phyloP scores from a whole-genome alignment of 352 stramenopile species.

The Saprolegnia parasitica region DNA sequence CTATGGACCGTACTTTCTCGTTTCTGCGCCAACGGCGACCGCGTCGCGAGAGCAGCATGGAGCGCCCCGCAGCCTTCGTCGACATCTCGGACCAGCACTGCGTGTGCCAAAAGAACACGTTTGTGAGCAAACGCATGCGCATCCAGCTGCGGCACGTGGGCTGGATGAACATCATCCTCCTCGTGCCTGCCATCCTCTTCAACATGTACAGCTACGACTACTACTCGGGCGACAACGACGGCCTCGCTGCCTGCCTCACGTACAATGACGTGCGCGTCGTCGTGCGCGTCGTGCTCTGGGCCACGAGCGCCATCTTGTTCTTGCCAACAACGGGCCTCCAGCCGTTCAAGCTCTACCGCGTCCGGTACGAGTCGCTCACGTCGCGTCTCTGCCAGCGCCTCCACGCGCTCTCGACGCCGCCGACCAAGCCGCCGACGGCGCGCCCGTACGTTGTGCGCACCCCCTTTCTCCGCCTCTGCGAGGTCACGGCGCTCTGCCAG shows the following conservation, averaged over 20 bases:
- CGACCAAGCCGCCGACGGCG: not conserved
- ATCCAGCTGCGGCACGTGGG: not conserved
- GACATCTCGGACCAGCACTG: too few relatives aligned
- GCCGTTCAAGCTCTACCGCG: not conserved
- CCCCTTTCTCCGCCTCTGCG: constrained; percentile 7
- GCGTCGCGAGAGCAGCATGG: too few relatives aligned
- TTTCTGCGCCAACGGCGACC: too few relatives aligned
- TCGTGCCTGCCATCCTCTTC: not conserved
- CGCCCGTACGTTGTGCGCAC: not conserved
- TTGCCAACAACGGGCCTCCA: not conserved
- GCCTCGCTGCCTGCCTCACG: not conserved
- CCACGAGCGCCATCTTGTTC: constrained; percentile 2
- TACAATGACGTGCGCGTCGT: constrained; percentile 9
- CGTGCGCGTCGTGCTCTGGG: not conserved
- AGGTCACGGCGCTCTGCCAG: constrained; percentile 7
- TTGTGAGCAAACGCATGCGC: constrained; percentile 15
- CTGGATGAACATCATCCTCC: not conserved
- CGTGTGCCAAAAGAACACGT: not conserved
- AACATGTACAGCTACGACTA: not conserved
- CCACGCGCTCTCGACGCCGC: not conserved
- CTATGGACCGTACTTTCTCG: too few relatives aligned
- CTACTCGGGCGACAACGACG: not conserved
- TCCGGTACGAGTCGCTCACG: not conserved
- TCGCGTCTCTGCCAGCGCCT: not conserved
- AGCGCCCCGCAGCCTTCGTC: too few relatives aligned